Base-by-base conservation (phyloP, 1,284 basidiomycete genomes). In the Sphaerobolus stellatus region DNA sequence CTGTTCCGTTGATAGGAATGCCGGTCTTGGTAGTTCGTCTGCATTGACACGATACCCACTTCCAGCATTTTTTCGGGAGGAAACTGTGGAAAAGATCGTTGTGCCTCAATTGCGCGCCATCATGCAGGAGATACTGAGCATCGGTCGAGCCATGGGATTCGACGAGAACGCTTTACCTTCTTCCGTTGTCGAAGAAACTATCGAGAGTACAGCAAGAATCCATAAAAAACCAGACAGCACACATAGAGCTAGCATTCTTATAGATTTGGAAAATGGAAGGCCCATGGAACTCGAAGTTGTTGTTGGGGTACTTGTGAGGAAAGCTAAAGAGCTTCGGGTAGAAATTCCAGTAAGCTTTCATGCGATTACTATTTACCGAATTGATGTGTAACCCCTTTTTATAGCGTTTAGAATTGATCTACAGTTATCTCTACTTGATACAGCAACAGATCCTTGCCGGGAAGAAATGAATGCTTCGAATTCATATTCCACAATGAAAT, bases 281-380 rank as follows among this genome's bases (percentile, higher is more conserved):
- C 83, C 86, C 8, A 79, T 86, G 56, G 85, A 88, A 66, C 78
- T 87, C 0, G 84, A 86, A 62, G 82, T 76, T 14, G 83, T 87
- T 54, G 62, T 86, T 11, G 84, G 85, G 1, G 79, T 83, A 48
- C 77, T 84, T 1, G 75, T 86, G 11, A 69, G 78, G 36, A 71
- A 80, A 66, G 85, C 80, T 0, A 71, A 68, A 57, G 70, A 72
- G 43, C 66, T 68, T 34, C 69, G 69, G 2, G 74, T 86, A 3
- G 64, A 72, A 5, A 67, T 82, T 34, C 84, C 83, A 30, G 83
- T 84, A 58, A 71, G 80, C 69, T 16, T 31, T 18, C 33, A 14
- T 41, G 20, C 18, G 18, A 13, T 11, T 13, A 40, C 50, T n/a
- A 30, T 44, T 44, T 13, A 20, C 20, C 24, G 25, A 18, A 40